Evolutionary conservation across 495 filamentous ascomycete species (phyloP).

Genomic region (Penicillium manginii): DNA sequence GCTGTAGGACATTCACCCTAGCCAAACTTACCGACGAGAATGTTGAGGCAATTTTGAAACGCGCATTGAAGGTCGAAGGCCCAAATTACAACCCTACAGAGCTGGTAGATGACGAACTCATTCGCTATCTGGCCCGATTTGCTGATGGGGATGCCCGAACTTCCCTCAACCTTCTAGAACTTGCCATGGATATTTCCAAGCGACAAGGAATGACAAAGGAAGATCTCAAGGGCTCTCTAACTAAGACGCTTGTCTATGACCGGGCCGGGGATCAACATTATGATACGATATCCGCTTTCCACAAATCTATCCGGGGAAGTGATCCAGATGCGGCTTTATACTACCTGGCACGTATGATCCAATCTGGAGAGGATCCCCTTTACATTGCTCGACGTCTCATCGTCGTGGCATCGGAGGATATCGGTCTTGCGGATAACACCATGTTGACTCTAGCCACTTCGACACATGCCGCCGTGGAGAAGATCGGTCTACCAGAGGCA

Average conservation of each 20-base stretch:
- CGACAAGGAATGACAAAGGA: conserved; percentile 59
- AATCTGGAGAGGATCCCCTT: conserved; percentile 90
- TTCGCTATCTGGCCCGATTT: conserved; percentile 81
- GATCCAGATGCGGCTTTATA: conserved; percentile 87
- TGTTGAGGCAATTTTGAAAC: conserved; percentile 69
- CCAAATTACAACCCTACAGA: conserved; percentile 55
- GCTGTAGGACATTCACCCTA: conserved; percentile 89
- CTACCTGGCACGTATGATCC: conserved; percentile 95
- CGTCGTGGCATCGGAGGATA: conserved; percentile 88
- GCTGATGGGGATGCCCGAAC: conserved; percentile 91
- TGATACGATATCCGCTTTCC: conserved; percentile 94
- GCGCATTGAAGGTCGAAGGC: conserved; percentile 70
- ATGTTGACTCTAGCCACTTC: conserved; percentile 84
- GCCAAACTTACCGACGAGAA: conserved; percentile 71
- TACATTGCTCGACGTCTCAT: conserved; percentile 92
- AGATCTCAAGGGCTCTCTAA: conserved; percentile 76
- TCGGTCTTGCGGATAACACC: conserved; percentile 87
- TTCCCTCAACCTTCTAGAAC: conserved; percentile 88
- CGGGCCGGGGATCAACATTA: conserved; percentile 93
- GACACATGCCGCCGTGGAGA: conserved; percentile 81
- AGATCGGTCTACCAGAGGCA: conserved; percentile 92
- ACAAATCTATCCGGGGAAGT: conserved; percentile 90
- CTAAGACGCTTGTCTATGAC: conserved; percentile 92
- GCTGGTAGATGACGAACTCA: conserved; percentile 75
- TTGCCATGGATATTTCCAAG: conserved; percentile 70